Evolutionary conservation across 1,139 yeast species (phyloP).

Genomic region (Candida tropicalis): DNA sequence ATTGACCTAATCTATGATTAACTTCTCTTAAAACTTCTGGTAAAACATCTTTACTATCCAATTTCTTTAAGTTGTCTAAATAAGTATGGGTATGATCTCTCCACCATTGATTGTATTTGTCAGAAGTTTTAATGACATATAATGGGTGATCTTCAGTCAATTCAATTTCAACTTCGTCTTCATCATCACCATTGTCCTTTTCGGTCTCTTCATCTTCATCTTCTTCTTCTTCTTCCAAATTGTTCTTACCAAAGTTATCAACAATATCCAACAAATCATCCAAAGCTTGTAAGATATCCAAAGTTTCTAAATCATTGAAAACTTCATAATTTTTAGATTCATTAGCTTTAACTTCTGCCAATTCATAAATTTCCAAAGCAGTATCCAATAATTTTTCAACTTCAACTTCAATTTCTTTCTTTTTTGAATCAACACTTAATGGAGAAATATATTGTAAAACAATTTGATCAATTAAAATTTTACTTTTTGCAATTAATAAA

Average conservation of each 20-base stretch:
- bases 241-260: conserved; percentile 59
- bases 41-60: conserved; percentile 17
- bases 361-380: conserved; percentile 46
- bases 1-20: conserved; percentile 58
- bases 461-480: conserved; percentile 57
- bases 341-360: conserved; percentile 42
- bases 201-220: conserved; percentile 27
- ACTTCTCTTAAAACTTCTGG: conserved; percentile 29
- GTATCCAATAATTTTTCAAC: conserved; percentile 41
- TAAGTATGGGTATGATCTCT: conserved; percentile 52
- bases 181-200: conserved; percentile 30
- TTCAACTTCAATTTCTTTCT: conserved; percentile 29
- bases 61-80: conserved; percentile 35
- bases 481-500: conserved; percentile 56
- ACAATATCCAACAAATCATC: conserved; percentile 69
- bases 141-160: conserved; percentile 58
- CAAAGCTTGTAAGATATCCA: conserved; percentile 54
- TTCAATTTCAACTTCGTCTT: conserved; percentile 27
- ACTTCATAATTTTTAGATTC: conserved; percentile 25
- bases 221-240: conserved; percentile 43
- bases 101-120: conserved; percentile 56
- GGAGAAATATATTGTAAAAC: conserved; percentile 59
- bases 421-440: conserved; percentile 41
- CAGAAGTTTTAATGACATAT: conserved; percentile 37
- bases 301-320: conserved; percentile 39